A percentile compares a stretch with the other conserved stretches of the same genome.
These are phyloP conservation scores for Phialemoniopsis sp. DNA, from an alignment of 2,329 filamentous ascomycete genomes.

Conservation along the genomic window DNA sequence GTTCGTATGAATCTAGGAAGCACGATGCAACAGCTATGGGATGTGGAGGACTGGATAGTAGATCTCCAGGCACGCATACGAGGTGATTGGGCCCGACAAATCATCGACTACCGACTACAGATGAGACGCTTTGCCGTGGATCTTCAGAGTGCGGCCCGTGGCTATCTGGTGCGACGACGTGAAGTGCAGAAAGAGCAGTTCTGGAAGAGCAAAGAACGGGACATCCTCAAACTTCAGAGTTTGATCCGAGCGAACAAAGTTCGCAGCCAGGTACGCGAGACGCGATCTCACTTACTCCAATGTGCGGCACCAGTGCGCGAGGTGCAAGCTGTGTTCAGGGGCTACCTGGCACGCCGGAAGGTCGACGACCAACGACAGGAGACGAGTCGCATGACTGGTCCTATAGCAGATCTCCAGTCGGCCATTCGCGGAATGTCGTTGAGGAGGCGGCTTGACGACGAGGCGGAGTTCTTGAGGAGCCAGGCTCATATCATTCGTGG, in stretches of 20 bases:
- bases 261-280: constrained; percentile 52
- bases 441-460: constrained; percentile 50
- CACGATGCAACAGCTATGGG: constrained; percentile 87
- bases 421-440: constrained; percentile 63
- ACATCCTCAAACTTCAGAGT: constrained; percentile 78
- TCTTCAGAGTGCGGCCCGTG: constrained; percentile 76
- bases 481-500: constrained; percentile 45
- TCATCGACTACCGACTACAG: constrained; percentile 74
- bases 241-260: constrained; percentile 67
- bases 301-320: constrained; percentile 61
- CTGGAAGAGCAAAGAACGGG: constrained; percentile 66
- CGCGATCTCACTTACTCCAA: constrained; percentile 54
- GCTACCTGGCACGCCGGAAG: constrained; percentile 59
- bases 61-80: constrained; percentile 84
- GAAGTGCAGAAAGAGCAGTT: constrained; percentile 59
- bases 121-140: constrained; percentile 79
- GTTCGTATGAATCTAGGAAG: constrained; percentile 72
- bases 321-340: constrained; percentile 63
- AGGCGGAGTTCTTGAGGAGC: constrained; percentile 46
- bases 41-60: constrained; percentile 71
- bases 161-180: constrained; percentile 65
- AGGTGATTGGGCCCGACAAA: constrained; percentile 81
- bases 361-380: constrained; percentile 52
- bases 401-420: constrained; percentile 59
- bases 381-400: constrained; percentile 44